phyloP scores from a whole-genome alignment of 2,329 filamentous ascomycete genomes.

The Verticillium dahliae region DNA sequence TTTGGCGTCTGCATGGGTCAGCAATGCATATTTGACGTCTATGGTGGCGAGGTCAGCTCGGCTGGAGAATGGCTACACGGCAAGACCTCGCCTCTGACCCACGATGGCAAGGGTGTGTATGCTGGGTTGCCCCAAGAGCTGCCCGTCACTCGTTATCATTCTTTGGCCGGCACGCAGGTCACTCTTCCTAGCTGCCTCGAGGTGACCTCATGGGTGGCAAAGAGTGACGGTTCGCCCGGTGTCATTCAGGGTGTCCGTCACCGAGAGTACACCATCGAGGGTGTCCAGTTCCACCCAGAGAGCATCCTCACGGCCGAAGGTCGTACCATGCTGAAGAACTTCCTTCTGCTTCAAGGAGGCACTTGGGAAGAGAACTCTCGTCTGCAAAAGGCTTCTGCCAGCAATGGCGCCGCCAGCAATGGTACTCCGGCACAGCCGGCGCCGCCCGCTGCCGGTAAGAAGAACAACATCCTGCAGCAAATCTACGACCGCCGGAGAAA shows the following conservation, averaged over 20 bases:
- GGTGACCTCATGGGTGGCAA: slow-evolving; percentile 81
- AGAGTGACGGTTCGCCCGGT: slow-evolving; percentile 68
- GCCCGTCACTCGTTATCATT: slow-evolving; percentile 92
- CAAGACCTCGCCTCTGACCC: slow-evolving; percentile 85
- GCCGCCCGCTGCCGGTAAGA: slow-evolving; percentile 40
- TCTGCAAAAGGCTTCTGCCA: slow-evolving; percentile 36
- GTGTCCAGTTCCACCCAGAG: slow-evolving; percentile 96
- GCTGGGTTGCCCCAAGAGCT: slow-evolving; percentile 71
- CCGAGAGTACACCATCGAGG: slow-evolving; percentile 85
- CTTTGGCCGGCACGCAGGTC: slow-evolving; percentile 82
- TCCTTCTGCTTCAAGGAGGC: slow-evolving; percentile 78
- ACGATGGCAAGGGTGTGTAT: slow-evolving; percentile 92
- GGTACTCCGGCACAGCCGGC: slow-evolving; percentile 16
- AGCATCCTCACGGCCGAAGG: slow-evolving; percentile 91
- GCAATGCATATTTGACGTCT: slow-evolving; percentile 95
- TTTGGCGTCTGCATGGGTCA: slow-evolving; percentile 99
- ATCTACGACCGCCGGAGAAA: slow-evolving; percentile 81
- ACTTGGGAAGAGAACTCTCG: slow-evolving; percentile 80
- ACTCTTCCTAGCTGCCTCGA: slow-evolving; percentile 83
- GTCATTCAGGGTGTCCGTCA: slow-evolving; percentile 97
- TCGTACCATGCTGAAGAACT: slow-evolving; percentile 85
- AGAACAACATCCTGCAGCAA: slow-evolving; percentile 79
- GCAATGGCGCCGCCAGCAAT: slow-evolving; percentile 18
- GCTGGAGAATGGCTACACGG: slow-evolving; percentile 96
- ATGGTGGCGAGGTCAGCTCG: slow-evolving; percentile 83